These are phyloP conservation scores for Oryza meridionalis DNA, from an alignment of 176 grass and related monocot species.

Conservation along the genomic window DNA sequence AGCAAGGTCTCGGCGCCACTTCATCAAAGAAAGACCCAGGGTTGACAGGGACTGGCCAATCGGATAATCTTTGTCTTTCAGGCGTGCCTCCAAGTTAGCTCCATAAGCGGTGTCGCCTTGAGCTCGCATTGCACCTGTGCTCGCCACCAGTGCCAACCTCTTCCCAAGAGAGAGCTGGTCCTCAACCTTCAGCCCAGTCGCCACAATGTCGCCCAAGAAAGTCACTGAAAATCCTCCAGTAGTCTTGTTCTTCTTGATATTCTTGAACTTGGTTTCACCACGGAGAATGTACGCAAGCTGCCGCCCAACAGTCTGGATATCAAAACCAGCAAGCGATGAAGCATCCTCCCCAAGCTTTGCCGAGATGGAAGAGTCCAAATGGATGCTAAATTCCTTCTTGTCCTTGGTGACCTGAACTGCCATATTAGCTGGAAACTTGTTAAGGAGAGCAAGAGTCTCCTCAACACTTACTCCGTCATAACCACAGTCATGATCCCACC, in stretches of 20 bases:
- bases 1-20: constrained; percentile 72
- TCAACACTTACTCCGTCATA: constrained; percentile 94
- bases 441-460: constrained; percentile 69
- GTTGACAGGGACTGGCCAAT: constrained; percentile 70
- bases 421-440: constrained; percentile 65
- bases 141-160: constrained; percentile 62
- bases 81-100: constrained; percentile 76
- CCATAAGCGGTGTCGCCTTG: constrained; percentile 83
- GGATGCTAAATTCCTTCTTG: constrained; percentile 97
- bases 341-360: constrained; percentile 88
- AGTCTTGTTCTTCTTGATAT: constrained; percentile 88
- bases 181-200: constrained; percentile 86
- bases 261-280: constrained; percentile 94
- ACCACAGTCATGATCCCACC: constrained; percentile 98
- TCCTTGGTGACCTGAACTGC: constrained; percentile 89
- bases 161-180: constrained; percentile 83
- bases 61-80: constrained; percentile 81
- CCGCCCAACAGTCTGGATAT: constrained; percentile 79
- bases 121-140: constrained; percentile 69
- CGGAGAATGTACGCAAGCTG: constrained; percentile 78
- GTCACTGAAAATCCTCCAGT: constrained; percentile 83
- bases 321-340: constrained; percentile 84
- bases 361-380: constrained; percentile 86
- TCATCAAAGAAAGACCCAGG: constrained; percentile 85
- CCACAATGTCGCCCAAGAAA: constrained; percentile 85